Evolutionary conservation across 805 yeast genomes (phyloP).

Genomic region (Cyberlindnera xishuangbannaensis): DNA sequence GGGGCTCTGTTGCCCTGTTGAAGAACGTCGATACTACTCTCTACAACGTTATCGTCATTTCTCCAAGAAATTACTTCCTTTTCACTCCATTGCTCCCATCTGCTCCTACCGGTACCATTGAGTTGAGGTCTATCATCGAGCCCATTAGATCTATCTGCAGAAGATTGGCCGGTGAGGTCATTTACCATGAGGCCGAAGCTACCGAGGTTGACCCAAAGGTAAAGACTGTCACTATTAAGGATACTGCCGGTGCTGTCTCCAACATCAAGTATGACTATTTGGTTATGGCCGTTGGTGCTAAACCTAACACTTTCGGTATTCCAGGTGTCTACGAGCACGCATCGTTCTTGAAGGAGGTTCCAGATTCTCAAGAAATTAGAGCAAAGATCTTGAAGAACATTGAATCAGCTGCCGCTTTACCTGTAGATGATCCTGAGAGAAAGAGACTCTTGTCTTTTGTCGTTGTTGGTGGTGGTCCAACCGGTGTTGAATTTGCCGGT

Average conservation of each 20-base stretch:
- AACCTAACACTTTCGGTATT: slow-evolving; percentile 89
- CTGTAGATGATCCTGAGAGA: slow-evolving; percentile 69
- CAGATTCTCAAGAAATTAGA: slow-evolving; percentile 83
- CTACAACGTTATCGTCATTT: slow-evolving; percentile 83
- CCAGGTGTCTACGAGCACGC: slow-evolving; percentile 92
- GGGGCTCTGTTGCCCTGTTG: slow-evolving; percentile 88
- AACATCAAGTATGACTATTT: slow-evolving; percentile 68
- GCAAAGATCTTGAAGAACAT: slow-evolving; percentile 77
- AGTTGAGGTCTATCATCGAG: slow-evolving; percentile 85
- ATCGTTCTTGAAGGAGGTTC: slow-evolving; percentile 81
- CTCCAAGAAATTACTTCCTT: slow-evolving; percentile 92
- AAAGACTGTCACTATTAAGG: slow-evolving; percentile 60
- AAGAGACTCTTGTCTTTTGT: slow-evolving; percentile 80
- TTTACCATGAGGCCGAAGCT: slow-evolving; percentile 88
- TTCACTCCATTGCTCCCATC: slow-evolving; percentile 96
- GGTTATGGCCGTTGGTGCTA: slow-evolving; percentile 92
- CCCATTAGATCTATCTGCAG: slow-evolving; percentile 87
- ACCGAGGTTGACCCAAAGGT: slow-evolving; percentile 69
- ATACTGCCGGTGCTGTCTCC: slow-evolving; percentile 38
- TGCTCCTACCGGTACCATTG: slow-evolving; percentile 91
- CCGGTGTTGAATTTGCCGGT: slow-evolving; percentile 97
- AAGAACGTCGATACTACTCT: slow-evolving; percentile 79
- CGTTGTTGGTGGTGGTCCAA: slow-evolving; percentile 98
- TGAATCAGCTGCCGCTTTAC: slow-evolving; percentile 81
- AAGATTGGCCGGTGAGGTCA: slow-evolving; percentile 68